Base-by-base conservation (phyloP, 805 yeast species). In the Tetrapisispora nanseiensis region DNA sequence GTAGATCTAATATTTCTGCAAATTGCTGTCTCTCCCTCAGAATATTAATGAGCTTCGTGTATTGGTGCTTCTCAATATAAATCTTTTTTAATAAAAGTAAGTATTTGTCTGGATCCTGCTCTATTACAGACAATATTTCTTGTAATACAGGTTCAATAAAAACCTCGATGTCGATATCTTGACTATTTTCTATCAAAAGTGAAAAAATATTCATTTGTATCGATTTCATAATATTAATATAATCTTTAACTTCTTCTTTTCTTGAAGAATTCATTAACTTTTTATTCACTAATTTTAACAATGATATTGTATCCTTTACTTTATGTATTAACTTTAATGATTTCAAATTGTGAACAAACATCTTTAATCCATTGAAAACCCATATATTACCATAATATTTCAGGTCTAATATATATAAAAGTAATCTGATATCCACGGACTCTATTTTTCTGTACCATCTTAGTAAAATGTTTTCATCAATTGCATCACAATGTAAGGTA, bases 301-400 rank as follows among this genome's bases (percentile, higher is more conserved):
- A 29, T 3, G 37, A 26, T 13, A 23, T 23, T 6, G 39, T 16
- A 37, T 55, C 40, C 15, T 27, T 37, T 22, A 54, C 50, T 39
- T 60, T 61, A 40, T 59, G 48, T 15, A 47, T 37, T 13, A 62
- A 26, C 31, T 56, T 58, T 16, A 62, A 43, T 11, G 45, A 28
- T 29, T 57, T 58, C 9, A 60, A 42, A n/a, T 52, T 54, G 6
- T 44, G 31, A 1, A 56, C 37, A 11, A 55, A 46, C 11, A 43
- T 45, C 11, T 47, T 31, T 16, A 62, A 46, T 1, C 66, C 66
- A 33, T 55, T 51, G 38, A 44, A 52, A 13, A 52, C 43, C 63
- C 65, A 61, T 3, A 59, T 33, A 19, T 57, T 59, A 1, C 65
- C 65, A 42, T 46, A 53, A 1, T 55, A 36, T 15, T 51, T 38